phyloP scores from a whole-genome alignment of 2,329 filamentous ascomycete genomes.

The Stemphylium vesicarium region DNA sequence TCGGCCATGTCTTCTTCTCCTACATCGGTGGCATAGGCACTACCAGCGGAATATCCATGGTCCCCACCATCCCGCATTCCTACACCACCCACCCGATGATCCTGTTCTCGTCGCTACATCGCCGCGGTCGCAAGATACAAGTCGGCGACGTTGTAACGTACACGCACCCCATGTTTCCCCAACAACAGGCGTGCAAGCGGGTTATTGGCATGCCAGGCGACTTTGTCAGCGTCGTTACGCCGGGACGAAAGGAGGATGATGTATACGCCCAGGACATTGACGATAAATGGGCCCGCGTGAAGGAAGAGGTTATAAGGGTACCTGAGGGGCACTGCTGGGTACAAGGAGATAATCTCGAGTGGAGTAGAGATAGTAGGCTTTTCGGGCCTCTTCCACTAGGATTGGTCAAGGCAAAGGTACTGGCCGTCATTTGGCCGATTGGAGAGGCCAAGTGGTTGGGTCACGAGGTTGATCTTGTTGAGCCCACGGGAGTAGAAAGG shows the following conservation, averaged over 20 bases:
- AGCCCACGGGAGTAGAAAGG: conserved; percentile 16
- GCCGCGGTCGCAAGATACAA: conserved; percentile 64
- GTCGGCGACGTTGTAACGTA: conserved; percentile 89
- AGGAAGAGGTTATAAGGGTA: conserved; percentile 70
- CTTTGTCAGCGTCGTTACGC: conserved; percentile 72
- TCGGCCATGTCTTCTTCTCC: conserved; percentile 44
- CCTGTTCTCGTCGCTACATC: conserved; percentile 36
- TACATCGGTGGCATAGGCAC: conserved; percentile 68
- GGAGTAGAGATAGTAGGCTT: conserved; percentile 83
- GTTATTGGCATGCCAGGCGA: conserved; percentile 67
- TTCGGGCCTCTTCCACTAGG: conserved; percentile 88
- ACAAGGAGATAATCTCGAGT: conserved; percentile 83
- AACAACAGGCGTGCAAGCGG: conserved; percentile 74
- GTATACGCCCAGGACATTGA: conserved; percentile 28
- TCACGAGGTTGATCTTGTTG: conserved; percentile 17
- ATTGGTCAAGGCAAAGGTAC: conserved; percentile 81
- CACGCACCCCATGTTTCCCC: conserved; percentile 69
- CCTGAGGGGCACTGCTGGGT: conserved; percentile 93
- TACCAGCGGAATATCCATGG: conserved; percentile 81
- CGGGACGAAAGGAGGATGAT: conserved; percentile 49
- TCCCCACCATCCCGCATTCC: conserved; percentile 71
- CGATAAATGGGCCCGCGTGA: conserved; percentile 36
- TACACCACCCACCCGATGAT: conserved; percentile 25
- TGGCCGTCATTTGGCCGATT: conserved; percentile 52
- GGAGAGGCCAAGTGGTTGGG: conserved; percentile 37